A percentile compares a stretch with the other conserved stretches of the same genome.
Evolutionary conservation across 306 rosid genomes (phyloP).

Genomic region (Astragalus membranaceus): DNA sequence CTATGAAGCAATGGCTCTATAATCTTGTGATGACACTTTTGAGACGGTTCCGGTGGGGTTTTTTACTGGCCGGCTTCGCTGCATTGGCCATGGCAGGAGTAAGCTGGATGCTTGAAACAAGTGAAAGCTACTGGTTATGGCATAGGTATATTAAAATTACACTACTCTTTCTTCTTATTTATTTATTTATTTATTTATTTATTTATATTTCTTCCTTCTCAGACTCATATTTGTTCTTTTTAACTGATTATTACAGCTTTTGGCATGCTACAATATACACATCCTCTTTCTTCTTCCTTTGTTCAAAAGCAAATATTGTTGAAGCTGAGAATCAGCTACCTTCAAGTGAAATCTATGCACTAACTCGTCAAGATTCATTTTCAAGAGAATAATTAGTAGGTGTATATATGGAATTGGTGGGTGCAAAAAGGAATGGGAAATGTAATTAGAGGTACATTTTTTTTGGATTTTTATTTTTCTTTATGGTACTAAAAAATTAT

Average conservation of each 20-base stretch:
- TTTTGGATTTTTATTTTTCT: background rate
- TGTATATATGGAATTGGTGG: background rate
- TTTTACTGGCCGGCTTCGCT: slow-evolving; percentile 54
- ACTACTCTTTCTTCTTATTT: background rate
- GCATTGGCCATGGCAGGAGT: slow-evolving; percentile 69
- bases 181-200: background rate
- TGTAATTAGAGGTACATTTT: background rate
- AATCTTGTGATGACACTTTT: slow-evolving; percentile 46
- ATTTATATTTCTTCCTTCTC: background rate
- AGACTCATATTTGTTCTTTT: slow-evolving; percentile 10
- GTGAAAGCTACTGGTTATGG: slow-evolving; percentile 92
- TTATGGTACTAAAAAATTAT: background rate
- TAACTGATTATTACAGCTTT: slow-evolving; percentile 55
- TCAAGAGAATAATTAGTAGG: slow-evolving; percentile 18
- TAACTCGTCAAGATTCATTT: slow-evolving; percentile 38
- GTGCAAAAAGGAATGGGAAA: slow-evolving; percentile 18
- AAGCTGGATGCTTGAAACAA: slow-evolving; percentile 78
- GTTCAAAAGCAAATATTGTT: slow-evolving; percentile 42
- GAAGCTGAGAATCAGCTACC: slow-evolving; percentile 24
- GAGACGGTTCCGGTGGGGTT: slow-evolving; percentile 72
- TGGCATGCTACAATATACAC: slow-evolving; percentile 86
- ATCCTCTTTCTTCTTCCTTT: slow-evolving; percentile 61
- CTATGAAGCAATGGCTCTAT: slow-evolving; percentile 52
- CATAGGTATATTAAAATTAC: slow-evolving; percentile 53
- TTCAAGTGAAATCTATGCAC: slow-evolving; percentile 22